Evolutionary conservation across 768 basidiomycete genomes (phyloP), one percentile per base, ranked within the genome.

Genomic region (Lentinula guzmanii): DNA sequence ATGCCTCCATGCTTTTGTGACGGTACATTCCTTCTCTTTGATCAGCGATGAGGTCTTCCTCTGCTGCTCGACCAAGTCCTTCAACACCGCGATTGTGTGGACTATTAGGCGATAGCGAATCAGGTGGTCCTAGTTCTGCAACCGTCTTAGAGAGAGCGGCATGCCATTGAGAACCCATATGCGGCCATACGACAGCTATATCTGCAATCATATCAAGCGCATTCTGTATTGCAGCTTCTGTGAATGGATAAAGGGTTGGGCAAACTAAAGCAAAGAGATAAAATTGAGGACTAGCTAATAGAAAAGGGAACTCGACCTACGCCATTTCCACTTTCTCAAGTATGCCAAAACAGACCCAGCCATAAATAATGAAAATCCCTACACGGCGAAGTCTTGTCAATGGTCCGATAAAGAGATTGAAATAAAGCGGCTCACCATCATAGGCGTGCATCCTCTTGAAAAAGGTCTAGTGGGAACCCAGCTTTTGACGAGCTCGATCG

Each of bases 391-490:
- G 21, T 58, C 6, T 18, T 18, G 63, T 64, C 7, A n/a, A 11
- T 21, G n/a, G 10, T 41, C 18, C 10, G 16, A 18, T 18, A 13
- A 37, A 21, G 35, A 5, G 6, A 33, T 33, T 8, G 37, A 35
- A 24, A 41, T 31, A n/a, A 1, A 41, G 15, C 16, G 58, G 15
- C 60, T 66, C 63, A 53, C 71, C 71, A 58, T 69, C 68, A 69
- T 69, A 66, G 45, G 66, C 52, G 56, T 70, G 65, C 28, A 72
- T 61, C 42, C 62, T 54, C 62, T 58, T 3, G 62, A 59, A 45
- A 63, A 63, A 24, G 62, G 62, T 51, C 58, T 60, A 8, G 62
- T 63, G 3, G 62, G 58, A 34, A 63, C 53, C 62, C 62, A 63
- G 41, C 58, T 60, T 52, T 54, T 63, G 9, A 63, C 62, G 10